Conservation (phyloP, 139 green algal genomes). For the Volvox africanus region DNA sequence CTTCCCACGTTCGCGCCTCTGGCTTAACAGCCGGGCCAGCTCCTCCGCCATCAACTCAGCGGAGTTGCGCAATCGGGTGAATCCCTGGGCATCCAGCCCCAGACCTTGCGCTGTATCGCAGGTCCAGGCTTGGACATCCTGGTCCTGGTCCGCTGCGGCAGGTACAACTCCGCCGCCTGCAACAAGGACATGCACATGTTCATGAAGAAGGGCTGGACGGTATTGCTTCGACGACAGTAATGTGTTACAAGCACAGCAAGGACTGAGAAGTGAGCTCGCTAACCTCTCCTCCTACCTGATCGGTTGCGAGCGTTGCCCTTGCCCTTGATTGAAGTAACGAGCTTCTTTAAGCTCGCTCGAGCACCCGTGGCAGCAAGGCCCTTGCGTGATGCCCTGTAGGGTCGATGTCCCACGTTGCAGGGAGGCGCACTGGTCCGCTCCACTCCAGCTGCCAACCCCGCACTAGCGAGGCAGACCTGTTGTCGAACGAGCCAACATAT, state of each 20-base stretch:
- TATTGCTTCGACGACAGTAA: too few species aligned
- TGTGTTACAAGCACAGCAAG: too few species aligned
- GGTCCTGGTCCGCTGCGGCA: neutral
- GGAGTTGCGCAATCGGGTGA: neutral
- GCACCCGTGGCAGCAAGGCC: neutral
- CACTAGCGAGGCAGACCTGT: neutral
- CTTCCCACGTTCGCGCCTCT: neutral
- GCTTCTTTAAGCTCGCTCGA: neutral
- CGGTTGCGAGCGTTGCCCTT: neutral
- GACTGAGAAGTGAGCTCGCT: too few species aligned
- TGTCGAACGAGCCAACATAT: neutral
- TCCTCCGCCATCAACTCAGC: slow-evolving; percentile 30
- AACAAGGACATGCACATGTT: too few species aligned
- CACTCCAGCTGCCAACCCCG: neutral
- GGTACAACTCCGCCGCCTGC: neutral
- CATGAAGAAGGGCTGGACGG: too few species aligned
- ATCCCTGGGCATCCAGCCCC: neutral
- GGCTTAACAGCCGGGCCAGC: neutral
- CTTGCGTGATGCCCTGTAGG: neutral
- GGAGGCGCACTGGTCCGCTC: neutral
- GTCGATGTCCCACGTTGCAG: neutral
- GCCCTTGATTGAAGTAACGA: slow-evolving; percentile 12
- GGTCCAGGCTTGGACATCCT: neutral
- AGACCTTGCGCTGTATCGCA: neutral
- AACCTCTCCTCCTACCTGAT: neutral